These are phyloP conservation scores for Boletus tomentosulus DNA, from an alignment of 768 basidiomycete species.

Conservation along the genomic window DNA sequence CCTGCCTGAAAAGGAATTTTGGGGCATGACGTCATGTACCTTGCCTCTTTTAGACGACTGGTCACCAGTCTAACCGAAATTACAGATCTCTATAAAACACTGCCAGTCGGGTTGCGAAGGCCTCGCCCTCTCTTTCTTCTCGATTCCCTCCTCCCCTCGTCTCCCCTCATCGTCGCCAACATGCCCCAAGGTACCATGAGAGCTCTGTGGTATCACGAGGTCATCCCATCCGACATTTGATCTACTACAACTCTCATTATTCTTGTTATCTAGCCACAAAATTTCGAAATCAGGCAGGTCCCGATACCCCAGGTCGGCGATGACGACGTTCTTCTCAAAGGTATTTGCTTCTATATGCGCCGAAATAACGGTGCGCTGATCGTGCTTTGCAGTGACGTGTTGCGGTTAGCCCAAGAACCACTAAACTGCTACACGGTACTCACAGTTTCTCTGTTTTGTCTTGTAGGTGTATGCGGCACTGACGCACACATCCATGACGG, in stretches of 20 bases:
- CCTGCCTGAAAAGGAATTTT: conserved; percentile 10
- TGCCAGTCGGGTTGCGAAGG: background rate
- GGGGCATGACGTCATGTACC: conserved; percentile 26
- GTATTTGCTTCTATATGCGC: conserved; percentile 28
- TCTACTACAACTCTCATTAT: conserved; percentile 8
- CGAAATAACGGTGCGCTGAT: conserved; percentile 3
- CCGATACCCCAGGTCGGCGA: conserved; percentile 62
- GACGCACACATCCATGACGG: conserved; percentile 64
- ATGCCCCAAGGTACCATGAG: conserved; percentile 68
- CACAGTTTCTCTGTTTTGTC: background rate
- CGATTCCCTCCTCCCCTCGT: background rate
- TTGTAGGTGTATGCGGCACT: conserved; percentile 52
- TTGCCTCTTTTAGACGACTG: too few species aligned
- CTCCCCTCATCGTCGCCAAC: conserved; percentile 5
- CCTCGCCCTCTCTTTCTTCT: conserved; percentile 3
- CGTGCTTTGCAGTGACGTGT: conserved; percentile 32
- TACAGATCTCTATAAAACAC: conserved; percentile 18
- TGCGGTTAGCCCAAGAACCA: conserved; percentile 34
- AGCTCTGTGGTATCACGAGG: conserved; percentile 69
- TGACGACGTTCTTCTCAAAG: conserved; percentile 74
- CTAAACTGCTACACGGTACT: background rate
- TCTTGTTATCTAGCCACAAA: conserved; percentile 45
- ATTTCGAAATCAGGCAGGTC: conserved; percentile 65
- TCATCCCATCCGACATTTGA: conserved; percentile 26
- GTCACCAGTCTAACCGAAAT: too few species aligned